A percentile compares a stretch with the other conserved stretches of the same genome.
These are phyloP conservation scores for Blastomyces percursus DNA, from an alignment of 2,329 filamentous ascomycete genomes.

Conservation along the genomic window DNA sequence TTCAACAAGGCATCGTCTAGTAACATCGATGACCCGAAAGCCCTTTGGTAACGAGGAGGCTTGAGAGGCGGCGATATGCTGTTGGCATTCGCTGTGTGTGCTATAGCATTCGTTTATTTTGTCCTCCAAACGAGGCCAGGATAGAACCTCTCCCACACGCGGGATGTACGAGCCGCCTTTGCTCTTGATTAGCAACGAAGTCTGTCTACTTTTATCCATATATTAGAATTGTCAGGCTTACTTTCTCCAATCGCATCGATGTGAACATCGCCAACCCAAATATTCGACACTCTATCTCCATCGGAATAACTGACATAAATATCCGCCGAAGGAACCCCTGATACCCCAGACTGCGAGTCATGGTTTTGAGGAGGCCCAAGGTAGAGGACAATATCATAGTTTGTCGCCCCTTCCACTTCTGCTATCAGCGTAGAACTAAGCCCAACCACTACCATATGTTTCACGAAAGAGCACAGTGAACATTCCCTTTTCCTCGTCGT, in stretches of 20 bases:
- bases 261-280: conserved; percentile 2
- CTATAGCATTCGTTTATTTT: neutral
- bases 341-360: neutral
- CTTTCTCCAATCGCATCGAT: neutral
- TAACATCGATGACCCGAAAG: neutral
- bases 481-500: neutral
- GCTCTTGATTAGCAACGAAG: neutral
- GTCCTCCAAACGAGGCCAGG: neutral
- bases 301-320: conserved; percentile 2
- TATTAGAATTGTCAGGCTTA: neutral
- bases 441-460: neutral
- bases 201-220: neutral
- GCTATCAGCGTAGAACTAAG: neutral
- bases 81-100: neutral
- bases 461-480: neutral
- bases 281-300: neutral
- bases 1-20: neutral
- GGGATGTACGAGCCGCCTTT: neutral
- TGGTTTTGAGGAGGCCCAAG: neutral
- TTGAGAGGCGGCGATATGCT: neutral
- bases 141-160: neutral
- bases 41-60: neutral
- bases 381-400: neutral
- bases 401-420: neutral
- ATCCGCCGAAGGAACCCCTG: neutral